phyloP scores from a whole-genome alignment of 768 basidiomycete genomes.

The Kwoniella sp. region DNA sequence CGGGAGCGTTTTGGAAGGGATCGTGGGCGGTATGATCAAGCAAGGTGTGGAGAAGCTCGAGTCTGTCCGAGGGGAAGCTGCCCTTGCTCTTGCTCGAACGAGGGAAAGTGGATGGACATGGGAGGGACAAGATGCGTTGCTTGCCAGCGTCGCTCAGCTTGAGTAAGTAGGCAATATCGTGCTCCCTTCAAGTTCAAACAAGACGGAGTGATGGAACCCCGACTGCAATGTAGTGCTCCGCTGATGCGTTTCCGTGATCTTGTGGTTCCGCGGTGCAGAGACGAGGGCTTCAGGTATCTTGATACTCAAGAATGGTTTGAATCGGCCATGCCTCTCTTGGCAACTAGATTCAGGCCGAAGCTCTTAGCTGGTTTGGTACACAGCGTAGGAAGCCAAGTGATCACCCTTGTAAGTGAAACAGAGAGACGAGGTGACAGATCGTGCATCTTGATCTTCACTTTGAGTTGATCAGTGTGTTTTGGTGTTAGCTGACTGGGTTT shows the following conservation, averaged over 20 bases:
- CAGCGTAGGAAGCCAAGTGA: constrained; percentile 80
- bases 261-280: not conserved
- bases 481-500: too few relatives aligned
- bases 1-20: constrained; percentile 24
- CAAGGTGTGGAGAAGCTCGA: constrained; percentile 90
- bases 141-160: constrained; percentile 8
- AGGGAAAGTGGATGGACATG: constrained; percentile 20
- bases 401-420: constrained; percentile 70
- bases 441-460: too few relatives aligned
- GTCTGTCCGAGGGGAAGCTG: constrained; percentile 81
- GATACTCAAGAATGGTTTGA: constrained; percentile 38
- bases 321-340: constrained; percentile 31
- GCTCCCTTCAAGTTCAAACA: too few relatives aligned
- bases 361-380: constrained; percentile 67
- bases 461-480: too few relatives aligned
- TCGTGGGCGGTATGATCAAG: constrained; percentile 69
- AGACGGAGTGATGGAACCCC: too few relatives aligned
- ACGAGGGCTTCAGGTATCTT: constrained; percentile 35
- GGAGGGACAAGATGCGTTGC: constrained; percentile 12
- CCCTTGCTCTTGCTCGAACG: constrained; percentile 14
- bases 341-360: constrained; percentile 24
- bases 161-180: constrained; percentile 25
- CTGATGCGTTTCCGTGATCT: too few relatives aligned
- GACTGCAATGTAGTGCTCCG: too few relatives aligned
- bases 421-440: too few relatives aligned